Conservation (phyloP, 2,329 filamentous ascomycete species). For the Microcyclospora pomicola region DNA sequence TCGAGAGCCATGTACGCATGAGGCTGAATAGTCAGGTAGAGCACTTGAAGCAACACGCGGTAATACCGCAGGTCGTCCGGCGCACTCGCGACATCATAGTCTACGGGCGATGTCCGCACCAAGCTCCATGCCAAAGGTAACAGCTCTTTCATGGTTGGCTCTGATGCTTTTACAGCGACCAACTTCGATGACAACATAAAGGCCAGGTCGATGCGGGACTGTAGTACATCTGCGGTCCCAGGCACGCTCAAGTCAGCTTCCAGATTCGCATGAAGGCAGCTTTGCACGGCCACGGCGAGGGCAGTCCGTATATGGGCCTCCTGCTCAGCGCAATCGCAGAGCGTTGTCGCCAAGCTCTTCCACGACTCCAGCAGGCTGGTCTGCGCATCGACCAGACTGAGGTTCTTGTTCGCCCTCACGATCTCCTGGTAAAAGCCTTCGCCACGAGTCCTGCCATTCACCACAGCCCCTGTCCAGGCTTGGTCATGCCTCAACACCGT, state of each 20-base stretch:
- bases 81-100: constrained; percentile 46
- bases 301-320: constrained; percentile 62
- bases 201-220: constrained; percentile 64
- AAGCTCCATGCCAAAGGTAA: constrained; percentile 48
- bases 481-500: constrained; percentile 64
- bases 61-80: constrained; percentile 56
- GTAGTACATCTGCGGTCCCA: constrained; percentile 67
- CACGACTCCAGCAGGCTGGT: constrained; percentile 75
- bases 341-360: constrained; percentile 74
- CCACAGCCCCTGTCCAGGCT: constrained; percentile 51
- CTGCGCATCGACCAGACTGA: constrained; percentile 86
- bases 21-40: constrained; percentile 68
- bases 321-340: constrained; percentile 53
- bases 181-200: constrained; percentile 72
- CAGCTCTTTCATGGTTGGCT: constrained; percentile 39
- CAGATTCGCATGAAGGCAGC: constrained; percentile 64
- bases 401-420: constrained; percentile 72
- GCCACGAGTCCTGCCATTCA: constrained; percentile 43
- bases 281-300: constrained; percentile 34
- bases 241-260: constrained; percentile 57
- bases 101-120: constrained; percentile 38
- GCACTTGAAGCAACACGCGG: constrained; percentile 65
- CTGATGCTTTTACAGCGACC: constrained; percentile 39
- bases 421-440: constrained; percentile 74
- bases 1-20: constrained; percentile 27